A percentile compares a stretch with the other conserved stretches of the same genome.
phyloP scores from a whole-genome alignment of 2,329 filamentous ascomycete species.

The Ophiosphaerella narmari region DNA sequence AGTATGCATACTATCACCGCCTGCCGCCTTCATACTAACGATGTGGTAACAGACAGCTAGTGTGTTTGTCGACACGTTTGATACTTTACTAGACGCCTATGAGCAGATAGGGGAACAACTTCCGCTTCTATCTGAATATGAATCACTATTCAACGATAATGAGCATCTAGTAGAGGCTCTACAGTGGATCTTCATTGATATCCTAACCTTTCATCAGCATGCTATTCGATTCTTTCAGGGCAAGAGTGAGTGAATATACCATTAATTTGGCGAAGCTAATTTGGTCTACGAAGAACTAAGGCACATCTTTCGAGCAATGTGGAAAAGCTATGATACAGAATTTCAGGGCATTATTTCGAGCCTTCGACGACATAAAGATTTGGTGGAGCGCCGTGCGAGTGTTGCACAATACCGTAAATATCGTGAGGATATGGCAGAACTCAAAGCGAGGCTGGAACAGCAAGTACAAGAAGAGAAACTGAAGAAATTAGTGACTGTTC shows the following conservation, averaged over 20 bases:
- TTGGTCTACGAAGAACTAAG: conserved; percentile 17
- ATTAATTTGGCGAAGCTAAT: neutral
- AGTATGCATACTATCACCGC: conserved; percentile 14
- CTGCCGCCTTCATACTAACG: neutral
- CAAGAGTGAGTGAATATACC: conserved; percentile 19
- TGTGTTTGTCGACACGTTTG: conserved; percentile 41
- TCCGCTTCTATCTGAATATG: conserved; percentile 42
- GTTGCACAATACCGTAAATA: conserved; percentile 23
- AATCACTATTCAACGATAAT: conserved; percentile 34
- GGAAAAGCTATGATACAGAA: conserved; percentile 33
- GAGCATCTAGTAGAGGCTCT: conserved; percentile 39
- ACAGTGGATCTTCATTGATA: conserved; percentile 44
- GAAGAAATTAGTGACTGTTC: conserved; percentile 19
- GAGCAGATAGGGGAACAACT: conserved; percentile 46
- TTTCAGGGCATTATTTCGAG: conserved; percentile 35
- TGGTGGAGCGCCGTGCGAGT: conserved; percentile 30
- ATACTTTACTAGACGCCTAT: conserved; percentile 47
- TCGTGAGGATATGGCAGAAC: conserved; percentile 15
- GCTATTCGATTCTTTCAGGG: conserved; percentile 36
- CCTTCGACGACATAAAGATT: conserved; percentile 28
- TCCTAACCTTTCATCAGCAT: conserved; percentile 46
- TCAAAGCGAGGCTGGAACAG: conserved; percentile 15
- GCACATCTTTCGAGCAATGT: conserved; percentile 28
- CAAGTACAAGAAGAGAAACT: conserved; percentile 11
- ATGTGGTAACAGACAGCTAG: conserved; percentile 28